Percentiles rank a stretch among this genome's conserved stretches.
Conservation (phyloP, 1,284 basidiomycete species). For the Trametes sp. region DNA sequence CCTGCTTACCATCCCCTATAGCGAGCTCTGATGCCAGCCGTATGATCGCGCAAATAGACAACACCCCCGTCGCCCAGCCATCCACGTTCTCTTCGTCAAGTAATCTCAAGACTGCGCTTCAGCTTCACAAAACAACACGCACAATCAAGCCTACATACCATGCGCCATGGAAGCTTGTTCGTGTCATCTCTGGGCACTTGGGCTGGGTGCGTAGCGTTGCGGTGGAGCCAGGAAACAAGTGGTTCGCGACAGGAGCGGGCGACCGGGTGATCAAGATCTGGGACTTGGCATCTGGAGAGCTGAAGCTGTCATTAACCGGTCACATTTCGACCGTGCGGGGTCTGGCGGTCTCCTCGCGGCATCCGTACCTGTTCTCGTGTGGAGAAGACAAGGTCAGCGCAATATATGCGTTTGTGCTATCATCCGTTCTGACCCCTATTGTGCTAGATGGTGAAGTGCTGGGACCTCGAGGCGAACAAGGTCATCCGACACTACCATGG, state of each 20-base stretch:
- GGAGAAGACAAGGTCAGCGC: slow-evolving; percentile 90
- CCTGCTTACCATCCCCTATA: slow-evolving; percentile 23
- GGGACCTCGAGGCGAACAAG: slow-evolving; percentile 99
- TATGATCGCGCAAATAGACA: slow-evolving; percentile 77
- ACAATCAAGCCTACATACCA: slow-evolving; percentile 96
- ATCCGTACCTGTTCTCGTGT: slow-evolving; percentile 97
- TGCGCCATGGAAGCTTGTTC: slow-evolving; percentile 94
- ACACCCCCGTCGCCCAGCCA: slow-evolving; percentile 64
- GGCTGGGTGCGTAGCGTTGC: slow-evolving; percentile 98
- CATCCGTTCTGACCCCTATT: background rate
- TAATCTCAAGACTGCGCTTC: slow-evolving; percentile 85
- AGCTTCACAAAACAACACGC: slow-evolving; percentile 89
- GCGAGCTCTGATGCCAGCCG: slow-evolving; percentile 60
- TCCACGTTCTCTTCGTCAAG: slow-evolving; percentile 71
- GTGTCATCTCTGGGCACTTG: slow-evolving; percentile 97
- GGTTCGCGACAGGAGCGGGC: slow-evolving; percentile 98
- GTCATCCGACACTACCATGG: slow-evolving; percentile 99
- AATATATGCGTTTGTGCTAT: background rate
- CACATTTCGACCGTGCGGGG: slow-evolving; percentile 98
- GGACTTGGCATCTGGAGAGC: slow-evolving; percentile 95
- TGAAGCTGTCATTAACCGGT: slow-evolving; percentile 95
- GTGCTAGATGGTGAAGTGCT: slow-evolving; percentile 96
- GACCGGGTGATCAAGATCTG: slow-evolving; percentile 99
- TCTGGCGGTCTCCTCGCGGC: slow-evolving; percentile 89
- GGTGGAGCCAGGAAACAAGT: slow-evolving; percentile 97